Conservation (phyloP, 1,284 basidiomycete genomes). For the Ceratobasidium sp. region DNA sequence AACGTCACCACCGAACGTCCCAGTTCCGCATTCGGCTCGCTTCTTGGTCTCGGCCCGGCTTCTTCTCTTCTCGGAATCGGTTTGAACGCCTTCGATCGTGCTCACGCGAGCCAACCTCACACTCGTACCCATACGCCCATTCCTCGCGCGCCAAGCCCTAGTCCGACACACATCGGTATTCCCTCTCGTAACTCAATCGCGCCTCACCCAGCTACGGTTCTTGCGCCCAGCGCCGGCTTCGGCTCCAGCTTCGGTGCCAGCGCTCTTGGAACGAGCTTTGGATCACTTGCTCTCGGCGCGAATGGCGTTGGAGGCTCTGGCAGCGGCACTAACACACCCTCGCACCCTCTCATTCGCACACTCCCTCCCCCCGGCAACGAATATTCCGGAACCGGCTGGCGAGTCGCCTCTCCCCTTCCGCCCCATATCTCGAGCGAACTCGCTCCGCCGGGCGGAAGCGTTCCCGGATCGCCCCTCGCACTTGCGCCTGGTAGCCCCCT, state of each 20-base stretch:
- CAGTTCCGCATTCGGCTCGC: slow-evolving; percentile 20
- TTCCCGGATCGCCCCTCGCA: slow-evolving; percentile 31
- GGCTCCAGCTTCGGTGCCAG: slow-evolving; percentile 14
- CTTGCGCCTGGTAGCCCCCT: slow-evolving; percentile 37
- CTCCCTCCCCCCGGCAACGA: slow-evolving; percentile 42
- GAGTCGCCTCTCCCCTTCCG: slow-evolving; percentile 37
- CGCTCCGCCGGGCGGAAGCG: slow-evolving; percentile 22
- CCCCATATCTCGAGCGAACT: slow-evolving; percentile 31
- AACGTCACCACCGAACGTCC: slow-evolving; percentile 17
- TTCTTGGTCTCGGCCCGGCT: slow-evolving; percentile 31
- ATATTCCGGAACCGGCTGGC: slow-evolving; percentile 37
- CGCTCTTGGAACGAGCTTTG: slow-evolving; percentile 22
- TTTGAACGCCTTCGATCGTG: slow-evolving; percentile 27
- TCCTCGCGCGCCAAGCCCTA: slow-evolving; percentile 40
- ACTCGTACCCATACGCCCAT: slow-evolving; percentile 39
- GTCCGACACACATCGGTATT: slow-evolving; percentile 42
- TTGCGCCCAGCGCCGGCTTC: slow-evolving; percentile 28
- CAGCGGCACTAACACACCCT: slow-evolving; percentile 28
- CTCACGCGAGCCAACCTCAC: slow-evolving; percentile 34
- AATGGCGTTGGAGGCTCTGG: background rate
- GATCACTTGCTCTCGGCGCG: background rate
- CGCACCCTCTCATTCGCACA: slow-evolving; percentile 20
- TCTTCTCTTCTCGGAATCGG: slow-evolving; percentile 22
- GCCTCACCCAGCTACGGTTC: slow-evolving; percentile 33
- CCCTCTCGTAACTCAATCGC: slow-evolving; percentile 18